Base-by-base conservation (phyloP, 345 rosid species). In the Citrus reticulata region DNA sequence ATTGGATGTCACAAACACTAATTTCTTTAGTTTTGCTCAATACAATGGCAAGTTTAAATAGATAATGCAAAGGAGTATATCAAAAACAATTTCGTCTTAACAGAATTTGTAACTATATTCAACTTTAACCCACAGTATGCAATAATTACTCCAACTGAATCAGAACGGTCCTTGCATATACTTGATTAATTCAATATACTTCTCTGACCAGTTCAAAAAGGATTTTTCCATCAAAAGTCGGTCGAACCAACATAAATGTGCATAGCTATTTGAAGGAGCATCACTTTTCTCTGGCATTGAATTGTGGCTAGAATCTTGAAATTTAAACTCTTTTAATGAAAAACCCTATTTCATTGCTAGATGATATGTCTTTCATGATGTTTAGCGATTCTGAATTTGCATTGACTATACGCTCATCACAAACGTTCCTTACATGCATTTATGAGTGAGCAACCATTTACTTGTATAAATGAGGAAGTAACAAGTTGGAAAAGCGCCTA, bases 381-480 rank as follows among this genome's bases (percentile, higher is more conserved):
- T 20, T 60, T 40, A 69, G 32, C 4, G 6, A 61, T 61, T 40
- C 49, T 64, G 30, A 17, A 75, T 29, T 61, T 63, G 70, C 42
- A 42, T 75, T 19, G 19, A n/a, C 78, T 5, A 51, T 1, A 29
- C 11, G 58, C 77, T 62, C 27, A 49, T 59, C 22, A 32, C 20
- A 49, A 51, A 32, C 62, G 51, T 64, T 29, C 24, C 35, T 75
- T 69, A 46, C 34, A 39, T 24, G 25, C 25, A 25, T 13, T 8
- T 32, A 32, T 64, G 40, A 64, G 49, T 3, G 1, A 74, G 68
- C 16, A 73, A 55, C 34, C 29, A 46, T 29, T 62, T 29, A 64
- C 42, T 14, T 54, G 79, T 76, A 55, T 8, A 67, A 67, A 76
- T 30, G 27, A 49, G 54, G 62, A 67, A 76, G 35, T 40, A 32